Conservation (phyloP, 2,329 filamentous ascomycete genomes). For the Trichoderma koningii region DNA sequence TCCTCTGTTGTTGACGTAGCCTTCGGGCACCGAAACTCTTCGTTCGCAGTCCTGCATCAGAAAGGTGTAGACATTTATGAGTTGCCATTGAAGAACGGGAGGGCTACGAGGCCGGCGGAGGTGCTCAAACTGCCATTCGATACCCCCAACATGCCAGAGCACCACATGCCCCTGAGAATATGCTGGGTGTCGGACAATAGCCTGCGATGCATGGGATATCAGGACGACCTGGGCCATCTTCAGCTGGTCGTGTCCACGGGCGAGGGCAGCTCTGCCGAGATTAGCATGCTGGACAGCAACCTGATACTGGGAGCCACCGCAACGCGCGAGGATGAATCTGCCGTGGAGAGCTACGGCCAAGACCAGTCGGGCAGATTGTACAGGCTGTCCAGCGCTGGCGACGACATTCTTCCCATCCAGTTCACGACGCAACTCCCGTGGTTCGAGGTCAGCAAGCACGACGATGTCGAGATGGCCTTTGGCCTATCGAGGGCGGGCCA, state of each 20-base stretch:
- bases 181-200: constrained; percentile 35
- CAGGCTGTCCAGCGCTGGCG: constrained; percentile 39
- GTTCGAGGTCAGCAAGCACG: constrained; percentile 51
- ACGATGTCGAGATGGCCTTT: constrained; percentile 50
- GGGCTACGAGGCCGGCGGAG: constrained; percentile 49
- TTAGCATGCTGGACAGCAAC: constrained; percentile 30
- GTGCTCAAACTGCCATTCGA: constrained; percentile 45
- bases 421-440: constrained; percentile 55
- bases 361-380: constrained; percentile 51
- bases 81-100: constrained; percentile 65
- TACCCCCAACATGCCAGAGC: constrained; percentile 30
- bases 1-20: constrained; percentile 72
- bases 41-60: constrained; percentile 72
- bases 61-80: constrained; percentile 67
- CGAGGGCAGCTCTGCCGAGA: constrained; percentile 28
- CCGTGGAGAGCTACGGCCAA: constrained; percentile 47
- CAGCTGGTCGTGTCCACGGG: constrained; percentile 33
- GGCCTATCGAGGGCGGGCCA: constrained; percentile 76
- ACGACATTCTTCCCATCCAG: constrained; percentile 41
- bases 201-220: constrained; percentile 40
- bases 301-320: constrained; percentile 37
- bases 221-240: constrained; percentile 33
- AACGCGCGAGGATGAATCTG: constrained; percentile 37
- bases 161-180: constrained; percentile 39
- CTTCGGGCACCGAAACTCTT: constrained; percentile 64